Evolutionary conservation across 2,329 filamentous ascomycete genomes (phyloP), one percentile per base, ranked within the genome.

Genomic region (Cladophialophora immunda): DNA sequence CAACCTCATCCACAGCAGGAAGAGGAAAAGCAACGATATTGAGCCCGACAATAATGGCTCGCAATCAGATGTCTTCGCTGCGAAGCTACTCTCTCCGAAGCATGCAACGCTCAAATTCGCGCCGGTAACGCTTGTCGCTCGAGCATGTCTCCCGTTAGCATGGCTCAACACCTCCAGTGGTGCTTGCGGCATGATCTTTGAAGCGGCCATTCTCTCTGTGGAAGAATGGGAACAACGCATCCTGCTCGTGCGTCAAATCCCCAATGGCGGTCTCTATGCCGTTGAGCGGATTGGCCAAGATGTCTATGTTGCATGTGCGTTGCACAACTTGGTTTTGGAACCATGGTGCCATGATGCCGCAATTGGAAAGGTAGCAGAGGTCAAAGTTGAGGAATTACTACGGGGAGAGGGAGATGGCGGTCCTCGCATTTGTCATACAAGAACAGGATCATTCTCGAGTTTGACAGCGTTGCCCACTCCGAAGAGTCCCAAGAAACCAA

Each of bases 261-360:
- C 67, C 2, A 68, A 72, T 36, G 71, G 69, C 9, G 63, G 64
- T 2, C 64, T 74, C 4, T 69, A 70, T 64, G 70, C 66, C 13
- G 56, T 74, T 25, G 72, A 74, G 62, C 70, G 58, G 47, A 60
- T 71, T 11, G 68, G 62, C 17, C 8, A 30, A 6, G 53, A 67
- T 25, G 53, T 41, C 34, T 73, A 61, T 41, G 58, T 70, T 11
- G 61, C 68, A 7, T 62, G 64, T 52, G 59, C 60, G 9, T 58
- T 74, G 27, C 66, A 68, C 36, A 62, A 50, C n/a, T 74, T 66
- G 67, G 67, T 74, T 41, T 58, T 63, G 4, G 68, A 72, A 47
- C 38, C 68, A 56, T 65, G 62, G 65, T 68, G 73, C 27, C 54
- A 62, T 19, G 64, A 71, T 61, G 67, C 69, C 29, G 65, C 64